A percentile compares a stretch with the other conserved stretches of the same genome.
phyloP scores from a whole-genome alignment of 345 rosid genomes.

The Murraya paniculata region DNA sequence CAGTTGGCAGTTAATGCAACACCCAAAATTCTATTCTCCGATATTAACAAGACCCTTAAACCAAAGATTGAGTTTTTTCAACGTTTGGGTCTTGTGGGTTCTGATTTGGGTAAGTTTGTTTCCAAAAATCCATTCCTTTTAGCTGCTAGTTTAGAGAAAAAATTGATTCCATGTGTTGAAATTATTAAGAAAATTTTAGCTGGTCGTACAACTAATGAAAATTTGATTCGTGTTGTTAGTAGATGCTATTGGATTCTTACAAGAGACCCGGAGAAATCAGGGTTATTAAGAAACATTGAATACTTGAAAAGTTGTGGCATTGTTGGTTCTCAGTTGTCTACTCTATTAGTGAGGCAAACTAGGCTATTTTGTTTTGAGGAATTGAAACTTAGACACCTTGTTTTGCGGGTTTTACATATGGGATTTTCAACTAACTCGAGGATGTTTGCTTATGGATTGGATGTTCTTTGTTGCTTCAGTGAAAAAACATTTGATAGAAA shows the following conservation, averaged over 20 bases:
- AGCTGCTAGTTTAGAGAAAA: slow-evolving; percentile 24
- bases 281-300: slow-evolving; percentile 25
- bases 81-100: not conserved
- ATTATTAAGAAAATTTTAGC: slow-evolving; percentile 24
- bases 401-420: slow-evolving; percentile 14
- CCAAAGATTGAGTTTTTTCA: slow-evolving; percentile 36
- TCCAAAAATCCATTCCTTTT: slow-evolving; percentile 17
- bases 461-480: slow-evolving; percentile 25
- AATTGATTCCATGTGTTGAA: slow-evolving; percentile 26
- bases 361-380: slow-evolving; percentile 24
- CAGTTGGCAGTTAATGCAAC: not conserved
- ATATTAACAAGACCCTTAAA: slow-evolving; percentile 18
- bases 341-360: slow-evolving; percentile 29
- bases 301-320: slow-evolving; percentile 30
- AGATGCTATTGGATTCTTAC: slow-evolving; percentile 24
- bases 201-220: slow-evolving; percentile 13
- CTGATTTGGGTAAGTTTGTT: slow-evolving; percentile 24
- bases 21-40: slow-evolving; percentile 30
- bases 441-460: slow-evolving; percentile 36
- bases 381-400: slow-evolving; percentile 19
- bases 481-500: slow-evolving; percentile 23
- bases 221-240: slow-evolving; percentile 19
- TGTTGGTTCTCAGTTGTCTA: slow-evolving; percentile 29
- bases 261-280: not conserved
- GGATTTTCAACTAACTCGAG: slow-evolving; percentile 38